These are phyloP conservation scores for Cercospora nicotianae DNA, from an alignment of 2,329 filamentous ascomycete species.

Conservation along the genomic window DNA sequence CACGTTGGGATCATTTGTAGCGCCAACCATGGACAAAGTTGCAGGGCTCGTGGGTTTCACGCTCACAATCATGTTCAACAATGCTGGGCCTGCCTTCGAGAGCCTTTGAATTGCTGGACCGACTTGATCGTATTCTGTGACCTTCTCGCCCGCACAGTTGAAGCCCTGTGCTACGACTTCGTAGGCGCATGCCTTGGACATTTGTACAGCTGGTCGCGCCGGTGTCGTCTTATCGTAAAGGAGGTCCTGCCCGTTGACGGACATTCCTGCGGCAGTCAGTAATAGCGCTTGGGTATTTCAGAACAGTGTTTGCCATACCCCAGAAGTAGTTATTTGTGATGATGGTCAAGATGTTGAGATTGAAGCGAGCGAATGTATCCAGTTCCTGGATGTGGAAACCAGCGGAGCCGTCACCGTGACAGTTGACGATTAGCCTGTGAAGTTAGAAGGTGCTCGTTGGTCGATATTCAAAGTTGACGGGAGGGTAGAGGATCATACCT, in stretches of 20 bases:
- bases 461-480: not conserved
- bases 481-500: not conserved
- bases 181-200: constrained; percentile 40
- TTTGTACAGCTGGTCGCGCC: constrained; percentile 36
- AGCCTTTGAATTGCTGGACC: constrained; percentile 39
- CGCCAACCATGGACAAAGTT: constrained; percentile 45
- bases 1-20: constrained; percentile 44
- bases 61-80: constrained; percentile 47
- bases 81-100: constrained; percentile 34
- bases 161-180: constrained; percentile 47
- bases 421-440: constrained; percentile 42
- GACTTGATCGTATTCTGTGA: constrained; percentile 36
- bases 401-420: constrained; percentile 49
- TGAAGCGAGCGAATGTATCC: constrained; percentile 47
- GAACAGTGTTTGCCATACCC: constrained; percentile 20
- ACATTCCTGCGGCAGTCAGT: constrained; percentile 41
- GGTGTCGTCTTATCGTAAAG: constrained; percentile 42
- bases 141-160: constrained; percentile 36
- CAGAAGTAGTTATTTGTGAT: constrained; percentile 49
- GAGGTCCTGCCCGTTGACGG: constrained; percentile 47
- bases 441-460: not conserved
- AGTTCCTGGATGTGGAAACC: constrained; percentile 51
- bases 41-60: constrained; percentile 40
- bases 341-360: constrained; percentile 45
- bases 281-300: not conserved